Base-by-base conservation (phyloP, 129 eudicot genomes). In the Flaveria robusta region DNA sequence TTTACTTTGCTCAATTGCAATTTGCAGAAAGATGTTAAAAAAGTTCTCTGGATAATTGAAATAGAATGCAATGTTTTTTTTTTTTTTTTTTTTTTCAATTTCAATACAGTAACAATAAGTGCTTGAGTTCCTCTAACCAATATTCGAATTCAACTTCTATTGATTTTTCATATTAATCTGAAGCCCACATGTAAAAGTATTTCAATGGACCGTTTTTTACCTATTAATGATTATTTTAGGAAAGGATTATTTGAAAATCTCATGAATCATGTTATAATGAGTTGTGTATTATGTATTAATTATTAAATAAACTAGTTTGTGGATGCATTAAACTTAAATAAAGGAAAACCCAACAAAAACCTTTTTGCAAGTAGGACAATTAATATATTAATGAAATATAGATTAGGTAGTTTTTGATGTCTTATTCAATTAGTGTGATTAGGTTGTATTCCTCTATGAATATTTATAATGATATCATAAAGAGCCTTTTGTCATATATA, bases 341-440 rank as follows among this genome's bases (percentile, higher is more conserved):
- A 37, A 60, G 77, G 24, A 71, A 64, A 72, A 51, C 83, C 77
- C 78, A 79, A 71, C 72, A 79, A 72, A 79, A 79, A 72, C 74
- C 78, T 68, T 79, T 78, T 64, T 64, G 74, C 78, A 50, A 72
- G 74, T 66, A 72, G 67, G 49, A 39, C 73, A 42, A 79, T 51
- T 63, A 37, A 37, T 71, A 58, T 22, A 63, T 54, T 71, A 50
- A 50, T 12, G 13, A 72, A 79, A 49, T 7, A 50, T 23, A 49
- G 56, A 62, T 72, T 79, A 65, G 83, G 74, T 79, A 79, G 45
- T 13, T 62, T 72, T 50, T 56, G 8, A 60, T 72, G 78, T 72
- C 83, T 64, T 64, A 45, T 64, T 64, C 74, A 64, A 41, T 31
- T 15, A 70, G 71, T 79, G 77, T 71, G 66, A 62, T 60, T 71